phyloP scores from a whole-genome alignment of 441 rosid genomes.

The Erysimum cheiri region DNA sequence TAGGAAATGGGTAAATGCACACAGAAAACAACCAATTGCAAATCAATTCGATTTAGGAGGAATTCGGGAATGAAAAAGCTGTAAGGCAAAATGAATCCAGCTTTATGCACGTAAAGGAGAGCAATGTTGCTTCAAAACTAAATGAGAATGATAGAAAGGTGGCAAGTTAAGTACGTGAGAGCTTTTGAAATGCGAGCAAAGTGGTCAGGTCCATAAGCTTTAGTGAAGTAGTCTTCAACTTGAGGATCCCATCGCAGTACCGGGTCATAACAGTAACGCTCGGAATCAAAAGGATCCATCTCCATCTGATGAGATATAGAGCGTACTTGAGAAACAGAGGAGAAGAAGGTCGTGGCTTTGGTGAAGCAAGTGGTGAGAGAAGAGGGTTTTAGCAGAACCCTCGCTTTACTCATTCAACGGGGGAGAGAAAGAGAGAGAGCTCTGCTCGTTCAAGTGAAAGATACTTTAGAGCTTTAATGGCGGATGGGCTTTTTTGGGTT shows the following conservation, averaged over 20 bases:
- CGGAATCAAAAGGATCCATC: conserved; percentile 66
- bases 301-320: conserved; percentile 30
- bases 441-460: not conserved
- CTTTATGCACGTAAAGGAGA: not conserved
- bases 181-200: conserved; percentile 82
- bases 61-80: too few relatives aligned
- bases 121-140: conserved; percentile 8
- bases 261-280: conserved; percentile 85
- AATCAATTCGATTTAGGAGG: too few relatives aligned
- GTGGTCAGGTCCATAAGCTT: conserved; percentile 79
- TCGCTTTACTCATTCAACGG: conserved; percentile 67
- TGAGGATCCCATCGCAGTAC: conserved; percentile 78
- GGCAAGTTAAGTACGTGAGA: conserved; percentile 65
- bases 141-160: not conserved
- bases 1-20: too few relatives aligned
- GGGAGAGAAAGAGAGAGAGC: not conserved
- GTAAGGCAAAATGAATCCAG: too few relatives aligned
- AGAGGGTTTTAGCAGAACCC: conserved; percentile 55
- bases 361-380: conserved; percentile 39
- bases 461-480: conserved; percentile 22
- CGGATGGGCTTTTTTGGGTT: conserved; percentile 29
- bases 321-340: conserved; percentile 9
- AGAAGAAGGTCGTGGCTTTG: conserved; percentile 40
- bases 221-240: conserved; percentile 79
- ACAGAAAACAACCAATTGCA: too few relatives aligned